Conservation (phyloP, 169 alveolate species). For the Cyclospora cayetanensis region DNA sequence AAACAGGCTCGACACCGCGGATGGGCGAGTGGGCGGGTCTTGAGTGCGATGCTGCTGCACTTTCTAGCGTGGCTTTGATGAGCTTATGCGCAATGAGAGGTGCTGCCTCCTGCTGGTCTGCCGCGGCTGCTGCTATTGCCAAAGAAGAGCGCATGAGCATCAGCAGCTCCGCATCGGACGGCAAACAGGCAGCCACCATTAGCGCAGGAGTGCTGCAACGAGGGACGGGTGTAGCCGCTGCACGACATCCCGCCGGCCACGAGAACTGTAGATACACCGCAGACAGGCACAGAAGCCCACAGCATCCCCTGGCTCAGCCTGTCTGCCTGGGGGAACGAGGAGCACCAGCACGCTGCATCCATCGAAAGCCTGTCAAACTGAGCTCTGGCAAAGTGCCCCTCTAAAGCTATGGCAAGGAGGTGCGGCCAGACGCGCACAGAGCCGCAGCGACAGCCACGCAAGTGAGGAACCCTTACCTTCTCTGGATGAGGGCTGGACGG, state of each 20-base stretch:
- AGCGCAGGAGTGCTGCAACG: slow-evolving; percentile 36
- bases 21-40: not conserved
- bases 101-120: not conserved
- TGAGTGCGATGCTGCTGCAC: slow-evolving; percentile 3
- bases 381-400: not conserved
- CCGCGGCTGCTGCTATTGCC: slow-evolving; percentile 36
- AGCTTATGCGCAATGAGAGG: slow-evolving; percentile 49
- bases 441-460: not conserved
- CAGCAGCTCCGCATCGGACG: slow-evolving; percentile 41
- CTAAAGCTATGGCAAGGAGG: not conserved
- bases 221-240: slow-evolving; percentile 14
- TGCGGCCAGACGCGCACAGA: not conserved
- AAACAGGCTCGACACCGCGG: slow-evolving; percentile 34
- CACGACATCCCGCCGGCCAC: slow-evolving; percentile 27
- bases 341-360: no score
- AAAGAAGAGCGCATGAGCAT: not conserved
- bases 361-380: not conserved
- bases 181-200: slow-evolving; percentile 43
- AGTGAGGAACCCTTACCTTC: not conserved
- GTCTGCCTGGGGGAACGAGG: not conserved
- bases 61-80: not conserved
- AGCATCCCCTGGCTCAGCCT: not conserved
- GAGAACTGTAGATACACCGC: not conserved
- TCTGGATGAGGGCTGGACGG: slow-evolving; percentile 7
- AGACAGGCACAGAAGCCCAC: not conserved